Evolutionary conservation across 768 basidiomycete species (phyloP), one percentile per base, ranked within the genome.

Genomic region (Tulasnella sp.): DNA sequence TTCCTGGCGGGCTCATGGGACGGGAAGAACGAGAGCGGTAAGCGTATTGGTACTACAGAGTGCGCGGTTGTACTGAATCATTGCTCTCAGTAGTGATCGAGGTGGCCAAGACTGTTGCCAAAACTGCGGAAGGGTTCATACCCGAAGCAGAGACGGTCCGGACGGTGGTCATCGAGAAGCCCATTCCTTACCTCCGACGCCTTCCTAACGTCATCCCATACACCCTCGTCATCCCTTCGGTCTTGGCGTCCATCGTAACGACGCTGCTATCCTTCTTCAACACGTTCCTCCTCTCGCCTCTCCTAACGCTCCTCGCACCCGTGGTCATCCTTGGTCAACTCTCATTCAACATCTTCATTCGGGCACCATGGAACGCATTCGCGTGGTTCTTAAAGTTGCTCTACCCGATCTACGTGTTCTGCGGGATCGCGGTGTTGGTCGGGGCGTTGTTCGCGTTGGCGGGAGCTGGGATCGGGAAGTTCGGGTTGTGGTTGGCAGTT

Each of bases 321-420:
- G 74, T 89, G 74, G 82, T 86, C 40, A 84, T 89, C 74, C 84
- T 89, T 80, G 42, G 86, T 42, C 83, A 88, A 18, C 82, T 90
- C 36, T 27, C 87, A 9, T 79, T 87, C 34, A 86, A 88, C 71
- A 52, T 88, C 34, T 85, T 88, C 77, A 56, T 92, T 3, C 84
- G 85, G 81, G 85, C 86, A 31, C 92, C 92, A 0, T 88, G 88
- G 81, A 81, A 82, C 18, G 82, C 88, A 46, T 80, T 84, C 31
- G 74, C 84, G 8, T 87, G 85, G 82, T 78, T 88, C 38, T 83
- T 88, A 24, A 86, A 88, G 9, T 85, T 87, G 14, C 75, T 91
- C 1, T 90, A 89, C 72, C 91, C 91, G 0, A 75, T 91, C 44
- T 91, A 91, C 81, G 87, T 90, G 19, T 88, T 91, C 80, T 87